phyloP scores from a whole-genome alignment of 129 eudicot genomes.

The Solidago caesia region DNA sequence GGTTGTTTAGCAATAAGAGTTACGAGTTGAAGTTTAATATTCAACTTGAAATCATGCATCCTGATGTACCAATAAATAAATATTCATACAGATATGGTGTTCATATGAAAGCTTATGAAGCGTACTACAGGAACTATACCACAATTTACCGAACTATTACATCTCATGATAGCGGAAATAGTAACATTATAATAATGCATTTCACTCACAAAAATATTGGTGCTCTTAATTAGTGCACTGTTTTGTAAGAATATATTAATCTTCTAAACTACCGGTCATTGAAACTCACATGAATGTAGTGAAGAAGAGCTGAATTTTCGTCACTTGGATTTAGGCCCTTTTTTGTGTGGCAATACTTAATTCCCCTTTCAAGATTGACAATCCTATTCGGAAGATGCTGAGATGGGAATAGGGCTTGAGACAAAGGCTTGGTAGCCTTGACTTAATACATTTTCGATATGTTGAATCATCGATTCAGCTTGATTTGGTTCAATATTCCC shows the following conservation, averaged over 20 bases:
- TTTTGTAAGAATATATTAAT: background rate
- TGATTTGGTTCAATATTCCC: constrained; percentile 83
- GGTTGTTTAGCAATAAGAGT: constrained; percentile 94
- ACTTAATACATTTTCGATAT: constrained; percentile 64
- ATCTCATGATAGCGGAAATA: background rate
- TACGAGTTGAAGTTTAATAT: constrained; percentile 83
- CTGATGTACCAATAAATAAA: constrained; percentile 66
- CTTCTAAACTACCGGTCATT: background rate
- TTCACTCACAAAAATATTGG: background rate
- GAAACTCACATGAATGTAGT: constrained; percentile 78
- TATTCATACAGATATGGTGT: background rate
- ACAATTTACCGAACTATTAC: background rate
- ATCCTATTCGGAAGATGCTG: constrained; percentile 83
- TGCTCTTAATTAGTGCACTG: background rate
- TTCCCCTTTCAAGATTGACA: constrained; percentile 68
- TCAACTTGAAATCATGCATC: constrained; percentile 77
- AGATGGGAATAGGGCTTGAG: constrained; percentile 72
- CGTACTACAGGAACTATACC: background rate
- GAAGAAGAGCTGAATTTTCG: constrained; percentile 92
- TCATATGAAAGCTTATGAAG: background rate
- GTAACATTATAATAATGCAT: background rate
- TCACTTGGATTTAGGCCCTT: constrained; percentile 93
- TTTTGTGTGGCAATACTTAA: constrained; percentile 54
- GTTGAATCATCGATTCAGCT: constrained; percentile 78
- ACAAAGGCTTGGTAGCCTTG: constrained; percentile 56